Conservation (phyloP, 176 grass and related monocot genomes). For the Dactylis glomerata region DNA sequence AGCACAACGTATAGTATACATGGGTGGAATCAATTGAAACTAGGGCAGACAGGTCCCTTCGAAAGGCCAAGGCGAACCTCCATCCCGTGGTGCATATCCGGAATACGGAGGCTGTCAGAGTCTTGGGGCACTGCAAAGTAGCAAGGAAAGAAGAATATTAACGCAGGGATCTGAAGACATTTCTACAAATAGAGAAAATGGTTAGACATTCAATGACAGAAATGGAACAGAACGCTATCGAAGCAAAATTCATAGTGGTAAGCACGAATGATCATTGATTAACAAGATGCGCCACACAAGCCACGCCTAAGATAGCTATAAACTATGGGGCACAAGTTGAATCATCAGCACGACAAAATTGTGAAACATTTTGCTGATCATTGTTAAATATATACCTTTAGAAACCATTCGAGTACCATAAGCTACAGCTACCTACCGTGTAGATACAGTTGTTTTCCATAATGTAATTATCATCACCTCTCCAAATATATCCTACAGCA, state of each 20-base stretch:
- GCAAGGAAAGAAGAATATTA: constrained; percentile 5
- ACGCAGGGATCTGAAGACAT: neutral
- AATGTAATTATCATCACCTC: neutral
- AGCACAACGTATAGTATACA: constrained; percentile 7
- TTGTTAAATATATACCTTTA: neutral
- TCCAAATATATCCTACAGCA: neutral
- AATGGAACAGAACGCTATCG: neutral
- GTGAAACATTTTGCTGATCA: neutral
- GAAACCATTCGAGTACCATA: neutral
- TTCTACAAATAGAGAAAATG: neutral
- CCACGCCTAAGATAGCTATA: neutral
- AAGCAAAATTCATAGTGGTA: neutral
- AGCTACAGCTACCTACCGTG: neutral
- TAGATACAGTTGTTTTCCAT: neutral
- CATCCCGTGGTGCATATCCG: constrained; percentile 88
- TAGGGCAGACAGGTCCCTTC: constrained; percentile 64
- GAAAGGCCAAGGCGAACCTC: constrained; percentile 88
- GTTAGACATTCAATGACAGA: neutral
- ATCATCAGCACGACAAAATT: neutral
- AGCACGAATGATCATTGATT: neutral
- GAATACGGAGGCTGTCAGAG: constrained; percentile 59
- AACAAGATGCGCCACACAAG: neutral
- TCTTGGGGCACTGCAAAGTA: constrained; percentile 73
- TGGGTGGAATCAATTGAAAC: constrained; percentile 41
- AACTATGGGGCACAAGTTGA: neutral